Percentiles rank a stretch among this genome's conserved stretches.
Conservation (phyloP, 2,329 filamentous ascomycete genomes). For the Aspergillus flavus region DNA sequence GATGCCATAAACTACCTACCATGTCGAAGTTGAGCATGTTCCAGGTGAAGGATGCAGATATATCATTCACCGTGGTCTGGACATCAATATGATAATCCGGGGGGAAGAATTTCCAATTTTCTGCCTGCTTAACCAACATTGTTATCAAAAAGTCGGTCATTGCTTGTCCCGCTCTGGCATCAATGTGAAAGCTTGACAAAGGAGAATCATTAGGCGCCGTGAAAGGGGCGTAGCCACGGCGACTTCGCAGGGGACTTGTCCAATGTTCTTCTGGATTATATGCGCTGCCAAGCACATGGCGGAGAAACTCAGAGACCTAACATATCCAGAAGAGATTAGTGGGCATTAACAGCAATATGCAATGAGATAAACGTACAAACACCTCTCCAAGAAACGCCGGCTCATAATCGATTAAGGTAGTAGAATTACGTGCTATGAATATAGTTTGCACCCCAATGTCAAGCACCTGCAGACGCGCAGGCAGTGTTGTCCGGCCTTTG, state of each 20-base stretch:
- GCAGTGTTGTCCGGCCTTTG: background rate
- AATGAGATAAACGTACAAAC: background rate
- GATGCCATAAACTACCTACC: background rate
- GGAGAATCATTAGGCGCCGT: background rate
- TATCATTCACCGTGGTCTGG: background rate
- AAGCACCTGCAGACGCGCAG: background rate
- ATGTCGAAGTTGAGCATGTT: background rate
- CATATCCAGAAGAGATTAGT: background rate
- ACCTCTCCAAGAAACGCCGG: background rate
- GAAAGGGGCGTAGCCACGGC: background rate
- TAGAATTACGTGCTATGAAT: background rate
- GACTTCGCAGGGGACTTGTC: background rate
- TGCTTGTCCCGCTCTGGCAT: background rate
- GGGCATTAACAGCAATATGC: background rate
- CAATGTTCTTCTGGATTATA: background rate
- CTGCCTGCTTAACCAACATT: background rate
- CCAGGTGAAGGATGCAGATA: background rate
- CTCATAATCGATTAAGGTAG: background rate
- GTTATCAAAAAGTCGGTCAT: background rate
- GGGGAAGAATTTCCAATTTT: background rate
- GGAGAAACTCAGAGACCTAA: background rate
- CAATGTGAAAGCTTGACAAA: background rate
- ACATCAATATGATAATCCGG: background rate
- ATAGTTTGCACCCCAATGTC: background rate
- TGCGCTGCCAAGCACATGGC: background rate